phyloP scores from a whole-genome alignment of 2,329 filamentous ascomycete species.

The Trichoderma sp. region DNA sequence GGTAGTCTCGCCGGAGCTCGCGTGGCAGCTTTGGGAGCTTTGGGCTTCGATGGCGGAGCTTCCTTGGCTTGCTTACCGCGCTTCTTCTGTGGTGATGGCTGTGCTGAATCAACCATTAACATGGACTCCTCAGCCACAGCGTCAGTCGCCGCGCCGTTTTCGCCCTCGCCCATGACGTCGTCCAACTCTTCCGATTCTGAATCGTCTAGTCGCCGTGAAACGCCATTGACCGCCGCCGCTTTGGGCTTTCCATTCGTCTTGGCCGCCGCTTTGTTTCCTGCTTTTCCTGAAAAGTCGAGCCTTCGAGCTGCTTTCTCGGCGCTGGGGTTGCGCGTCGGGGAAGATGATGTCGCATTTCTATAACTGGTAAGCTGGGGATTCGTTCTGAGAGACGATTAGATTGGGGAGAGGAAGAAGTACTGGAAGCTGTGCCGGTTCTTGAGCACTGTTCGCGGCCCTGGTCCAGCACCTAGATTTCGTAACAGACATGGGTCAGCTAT shows the following conservation, averaged over 20 bases:
- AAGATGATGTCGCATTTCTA: slow-evolving; percentile 42
- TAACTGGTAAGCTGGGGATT: slow-evolving; percentile 49
- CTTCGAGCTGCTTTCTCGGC: slow-evolving; percentile 46
- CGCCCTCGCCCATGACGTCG: slow-evolving; percentile 31
- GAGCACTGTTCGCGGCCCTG: slow-evolving; percentile 56
- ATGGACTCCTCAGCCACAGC: slow-evolving; percentile 46
- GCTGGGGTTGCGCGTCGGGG: slow-evolving; percentile 46
- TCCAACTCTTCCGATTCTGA: slow-evolving; percentile 30
- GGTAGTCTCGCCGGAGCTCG: slow-evolving; percentile 12
- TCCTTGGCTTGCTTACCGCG: slow-evolving; percentile 17
- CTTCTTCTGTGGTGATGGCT: slow-evolving; percentile 12
- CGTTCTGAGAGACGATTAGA: slow-evolving; percentile 61
- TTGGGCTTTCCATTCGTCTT: slow-evolving; percentile 34
- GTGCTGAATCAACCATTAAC: slow-evolving; percentile 42
- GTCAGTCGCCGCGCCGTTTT: slow-evolving; percentile 33
- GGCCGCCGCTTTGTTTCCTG: slow-evolving; percentile 21
- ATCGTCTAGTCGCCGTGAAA: slow-evolving; percentile 33
- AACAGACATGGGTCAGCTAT: background rate
- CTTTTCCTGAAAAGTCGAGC: slow-evolving; percentile 51
- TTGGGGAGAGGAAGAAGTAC: slow-evolving; percentile 50
- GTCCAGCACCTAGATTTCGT: slow-evolving; percentile 47
- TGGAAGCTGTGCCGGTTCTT: slow-evolving; percentile 54
- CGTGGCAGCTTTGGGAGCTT: slow-evolving; percentile 10
- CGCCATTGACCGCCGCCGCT: slow-evolving; percentile 31
- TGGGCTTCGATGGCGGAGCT: slow-evolving; percentile 1